Base-by-base conservation (phyloP, 371 early-diverging fungal species). In the Syncephalastrum sp. region DNA sequence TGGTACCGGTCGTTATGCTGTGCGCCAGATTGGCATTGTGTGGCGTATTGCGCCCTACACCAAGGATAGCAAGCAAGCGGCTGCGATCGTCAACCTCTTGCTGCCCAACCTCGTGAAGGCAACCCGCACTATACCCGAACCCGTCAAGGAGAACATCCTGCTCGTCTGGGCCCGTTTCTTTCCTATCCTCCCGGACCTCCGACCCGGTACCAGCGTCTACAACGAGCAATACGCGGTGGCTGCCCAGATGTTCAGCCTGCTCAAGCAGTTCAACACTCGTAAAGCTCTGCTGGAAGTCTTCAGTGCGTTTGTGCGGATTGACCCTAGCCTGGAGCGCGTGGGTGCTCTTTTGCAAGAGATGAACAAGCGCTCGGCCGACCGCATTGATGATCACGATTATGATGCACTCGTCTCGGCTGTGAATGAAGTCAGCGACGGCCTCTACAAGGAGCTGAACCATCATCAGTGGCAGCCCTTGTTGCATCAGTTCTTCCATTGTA, bases 371-470 rank as follows among this genome's bases (percentile, higher is more conserved):
- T 91, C 93, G 5, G 50, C 63, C 6, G 73, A 67, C 5, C 86
- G 92, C 14, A 72, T 97, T n/a, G 93, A 93, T 62, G 91, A 94
- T 57, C 91, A 88, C 2, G 96, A 97, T 54, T 96, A 88, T 62
- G 93, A 93, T 64, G 68, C 76, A 15, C 82, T 94, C 16, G 80
- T 97, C 54, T 85, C 77, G 42, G 92, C 94, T 0, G 89, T 93
- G 60, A 83, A 79, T 45, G 58, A 70, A 17, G 75, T 97, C 55
- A 86, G 86, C 44, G 85, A 89, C 53, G 76, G 82, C 10, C 67
- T 87, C 16, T 86, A 88, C 69, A 50, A 59, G 24, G 60, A 71
- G 4, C 76, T 95, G 12, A 79, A 77, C 41, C 69, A 84, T 21
- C 72, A 75, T 19, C 91, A 94, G 57, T 96, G 98, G 97, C 70